Evolutionary conservation across 2,329 filamentous ascomycete species (phyloP), one percentile per base, ranked within the genome.

Genomic region (Herpotrichia juniperi): DNA sequence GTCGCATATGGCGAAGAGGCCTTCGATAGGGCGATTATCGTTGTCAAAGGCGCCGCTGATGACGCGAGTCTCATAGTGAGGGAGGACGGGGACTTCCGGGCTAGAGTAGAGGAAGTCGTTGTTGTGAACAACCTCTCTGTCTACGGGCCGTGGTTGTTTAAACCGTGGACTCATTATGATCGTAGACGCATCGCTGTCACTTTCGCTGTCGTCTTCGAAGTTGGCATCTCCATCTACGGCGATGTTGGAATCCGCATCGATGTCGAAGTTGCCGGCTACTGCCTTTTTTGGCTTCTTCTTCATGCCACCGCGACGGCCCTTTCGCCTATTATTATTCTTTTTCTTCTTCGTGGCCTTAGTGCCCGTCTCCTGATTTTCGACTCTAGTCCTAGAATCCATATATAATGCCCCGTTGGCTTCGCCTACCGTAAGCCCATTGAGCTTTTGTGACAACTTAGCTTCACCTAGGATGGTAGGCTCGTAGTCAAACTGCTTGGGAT

Each of bases 1-100:
- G 14, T 26, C 11, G 14, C 8, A 16, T 9, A 30, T 54, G 6
- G 48, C 52, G 31, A 47, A 50, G 16, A 50, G 26, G 11, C 42
- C 40, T 3, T 31, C 4, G 10, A 21, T 5, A 14, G 10, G 11
- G 32, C n/a, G 6, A 19, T 12, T 14, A 12, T 19, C 17, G 17
- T 5, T 21, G 34, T 5, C 34, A 19, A n/a, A n/a, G n/a, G 12
- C 40, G 16, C 31, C 16, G 2, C 12, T 3, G 21, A 30, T 24
- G 12, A 8, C 25, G 26, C 34, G 34, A 8, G 22, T 4, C 14
- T 39, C 34, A 12, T 21, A 39, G 34, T 39, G 9, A 9, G 17
- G 25, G 11, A 44, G 9, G 21, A 31, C 26, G 9, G 17, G 42
- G 24, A 44, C 19, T 44, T 44, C 25, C 5, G 17, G 28, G n/a